A percentile compares a stretch with the other conserved stretches of the same genome.
These are phyloP conservation scores for Ballota nigra DNA, from an alignment of 257 asterid genomes.

Conservation along the genomic window DNA sequence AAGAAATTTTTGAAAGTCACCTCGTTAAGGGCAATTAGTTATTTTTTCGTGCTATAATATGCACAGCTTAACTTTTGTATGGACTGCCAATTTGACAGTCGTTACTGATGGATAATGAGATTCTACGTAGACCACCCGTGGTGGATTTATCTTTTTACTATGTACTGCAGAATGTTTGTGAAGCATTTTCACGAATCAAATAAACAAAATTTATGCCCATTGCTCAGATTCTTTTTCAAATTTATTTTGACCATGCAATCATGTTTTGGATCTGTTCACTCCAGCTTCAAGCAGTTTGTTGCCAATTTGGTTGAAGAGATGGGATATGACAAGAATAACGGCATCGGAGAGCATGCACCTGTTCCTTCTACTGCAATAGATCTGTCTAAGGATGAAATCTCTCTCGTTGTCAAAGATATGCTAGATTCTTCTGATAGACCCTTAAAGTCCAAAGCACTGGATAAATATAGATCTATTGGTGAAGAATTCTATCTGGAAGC, in stretches of 20 bases:
- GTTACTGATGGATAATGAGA: background rate
- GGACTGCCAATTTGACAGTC: background rate
- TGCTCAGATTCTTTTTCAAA: background rate
- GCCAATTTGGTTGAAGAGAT: conserved; percentile 68
- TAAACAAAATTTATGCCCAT: background rate
- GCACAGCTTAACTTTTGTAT: background rate
- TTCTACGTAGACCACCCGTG: background rate
- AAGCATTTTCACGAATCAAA: background rate
- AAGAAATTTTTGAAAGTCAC: background rate
- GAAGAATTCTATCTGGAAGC: conserved; percentile 66
- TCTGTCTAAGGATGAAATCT: conserved; percentile 51
- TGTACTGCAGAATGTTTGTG: background rate
- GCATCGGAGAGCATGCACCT: conserved; percentile 34
- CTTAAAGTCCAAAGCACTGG: conserved; percentile 61
- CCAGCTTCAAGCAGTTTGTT: conserved; percentile 79
- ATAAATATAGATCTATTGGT: conserved; percentile 60
- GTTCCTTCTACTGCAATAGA: conserved; percentile 31
- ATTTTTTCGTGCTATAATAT: background rate
- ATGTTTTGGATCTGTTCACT: conserved; percentile 25
- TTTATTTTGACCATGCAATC: conserved; percentile 8
- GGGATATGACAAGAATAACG: conserved; percentile 35
- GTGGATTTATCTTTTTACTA: background rate
- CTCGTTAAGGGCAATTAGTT: background rate
- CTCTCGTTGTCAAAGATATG: conserved; percentile 59
- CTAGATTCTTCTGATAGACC: conserved; percentile 54